Base-by-base conservation (phyloP, 495 filamentous ascomycete species). In the Xylaria telfairii region DNA sequence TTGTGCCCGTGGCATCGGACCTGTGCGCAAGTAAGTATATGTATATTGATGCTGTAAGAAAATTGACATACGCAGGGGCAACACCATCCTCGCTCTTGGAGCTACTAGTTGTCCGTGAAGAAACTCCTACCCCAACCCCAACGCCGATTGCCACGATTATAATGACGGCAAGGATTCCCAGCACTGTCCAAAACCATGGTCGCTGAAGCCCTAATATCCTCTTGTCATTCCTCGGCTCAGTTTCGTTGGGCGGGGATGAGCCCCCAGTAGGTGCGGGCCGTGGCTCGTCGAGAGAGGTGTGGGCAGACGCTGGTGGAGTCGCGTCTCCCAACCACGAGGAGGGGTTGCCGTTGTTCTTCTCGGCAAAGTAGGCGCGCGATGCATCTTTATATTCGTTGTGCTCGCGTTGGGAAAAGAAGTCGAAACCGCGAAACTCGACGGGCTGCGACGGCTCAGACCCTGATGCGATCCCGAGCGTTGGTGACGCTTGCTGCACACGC, bases 101-200 rank as follows among this genome's bases (percentile, higher is more conserved):
- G 54, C 47, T 8, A n/a, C 41, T 68, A 24, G 41, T 9, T 32
- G 21, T n/a, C 60, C 37, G 32, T 0, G 15, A 30, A 12, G 30
- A 7, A 32, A 84, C 73, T 21, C 47, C 47, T 24, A 84, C 73
- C 0, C 81, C 79, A 4, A 83, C 72, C 0, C 83, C 83, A 9
- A 83, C 76, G 0, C 82, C 80, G 12, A 86, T 72, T 8, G 78
- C 79, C 19, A 84, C 42, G 46, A 73, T 59, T 12, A 84, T 47
- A 12, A 82, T 12, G 10, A 83, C 39, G 24, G 73, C 30, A n/a
- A 80, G 59, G 15, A 74, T 71, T 10, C 74, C 71, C 8, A 81
- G 12, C 0, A 78, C 26, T 77, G 77, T 80, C 65, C 82, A 77
- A 10, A 79, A 67, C 65, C 69, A 74, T 1, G 24, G 70, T 64